Conservation (phyloP, 1,284 basidiomycete species). For the Cryptococcus wingfieldii region DNA sequence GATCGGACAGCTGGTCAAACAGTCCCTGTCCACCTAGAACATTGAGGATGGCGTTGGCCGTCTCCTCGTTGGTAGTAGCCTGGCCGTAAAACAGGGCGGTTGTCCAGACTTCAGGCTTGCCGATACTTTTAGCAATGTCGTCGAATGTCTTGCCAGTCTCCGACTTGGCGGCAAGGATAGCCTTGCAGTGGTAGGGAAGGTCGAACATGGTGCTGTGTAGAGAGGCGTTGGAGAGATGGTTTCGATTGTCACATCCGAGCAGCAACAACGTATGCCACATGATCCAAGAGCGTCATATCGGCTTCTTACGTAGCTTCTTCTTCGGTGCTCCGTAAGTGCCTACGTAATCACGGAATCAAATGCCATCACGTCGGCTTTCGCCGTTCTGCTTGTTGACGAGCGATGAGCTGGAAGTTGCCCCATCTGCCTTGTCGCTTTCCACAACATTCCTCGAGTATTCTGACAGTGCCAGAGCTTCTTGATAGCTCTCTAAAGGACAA, state of each 20-base stretch:
- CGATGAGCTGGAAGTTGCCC: conserved; percentile 14
- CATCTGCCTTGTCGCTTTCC: background rate
- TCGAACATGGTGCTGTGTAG: conserved; percentile 5
- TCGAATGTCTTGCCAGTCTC: conserved; percentile 65
- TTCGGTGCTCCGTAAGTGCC: background rate
- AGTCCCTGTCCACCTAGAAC: conserved; percentile 54
- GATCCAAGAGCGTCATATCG: conserved; percentile 1
- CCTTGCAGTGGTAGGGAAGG: conserved; percentile 24
- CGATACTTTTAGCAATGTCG: conserved; percentile 63
- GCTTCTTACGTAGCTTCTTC: too few species aligned
- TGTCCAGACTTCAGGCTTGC: conserved; percentile 82
- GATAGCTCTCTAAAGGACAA: background rate
- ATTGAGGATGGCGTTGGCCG: conserved; percentile 68
- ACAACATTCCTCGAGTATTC: background rate
- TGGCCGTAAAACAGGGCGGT: conserved; percentile 82
- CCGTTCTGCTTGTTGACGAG: conserved; percentile 3
- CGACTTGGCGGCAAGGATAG: conserved; percentile 27
- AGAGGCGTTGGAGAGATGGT: background rate
- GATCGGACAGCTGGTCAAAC: conserved; percentile 4
- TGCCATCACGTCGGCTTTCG: background rate
- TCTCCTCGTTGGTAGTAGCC: conserved; percentile 61
- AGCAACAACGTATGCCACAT: background rate
- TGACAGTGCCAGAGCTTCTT: background rate
- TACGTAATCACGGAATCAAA: background rate
- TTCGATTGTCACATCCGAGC: background rate